Evolutionary conservation across 768 basidiomycete species (phyloP).

Genomic region (Mycena vitilis): DNA sequence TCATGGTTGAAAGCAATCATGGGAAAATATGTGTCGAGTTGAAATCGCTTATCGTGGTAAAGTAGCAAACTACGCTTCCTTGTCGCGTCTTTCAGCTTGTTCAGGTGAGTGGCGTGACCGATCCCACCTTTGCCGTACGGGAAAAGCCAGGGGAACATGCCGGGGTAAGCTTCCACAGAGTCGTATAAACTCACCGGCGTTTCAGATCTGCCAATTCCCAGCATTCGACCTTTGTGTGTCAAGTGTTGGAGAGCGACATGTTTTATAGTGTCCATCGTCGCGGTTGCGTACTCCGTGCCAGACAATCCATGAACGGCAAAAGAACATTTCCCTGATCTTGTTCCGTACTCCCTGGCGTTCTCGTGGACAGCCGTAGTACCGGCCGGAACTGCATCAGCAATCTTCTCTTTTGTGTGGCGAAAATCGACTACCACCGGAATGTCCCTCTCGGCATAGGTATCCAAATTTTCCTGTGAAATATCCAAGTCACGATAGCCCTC

Average conservation of each 20-base stretch:
- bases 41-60: conserved; percentile 48
- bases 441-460: conserved; percentile 25
- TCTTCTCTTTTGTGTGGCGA: conserved; percentile 17
- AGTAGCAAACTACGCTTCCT: conserved; percentile 44
- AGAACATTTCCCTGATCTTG: conserved; percentile 44
- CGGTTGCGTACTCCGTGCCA: conserved; percentile 35
- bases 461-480: conserved; percentile 21
- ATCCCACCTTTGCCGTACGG: conserved; percentile 52
- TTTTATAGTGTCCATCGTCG: conserved; percentile 32
- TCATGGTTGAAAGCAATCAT: conserved; percentile 55
- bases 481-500: conserved; percentile 20
- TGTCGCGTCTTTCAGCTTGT: conserved; percentile 25
- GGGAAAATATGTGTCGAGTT: conserved; percentile 42
- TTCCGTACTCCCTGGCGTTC: conserved; percentile 31
- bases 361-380: conserved; percentile 11
- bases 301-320: conserved; percentile 53
- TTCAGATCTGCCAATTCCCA: conserved; percentile 38
- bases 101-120: conserved; percentile 22
- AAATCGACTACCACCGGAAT: conserved; percentile 27
- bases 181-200: conserved; percentile 39
- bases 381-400: neutral
- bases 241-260: conserved; percentile 41
- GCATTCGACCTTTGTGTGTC: conserved; percentile 27
- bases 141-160: conserved; percentile 54
- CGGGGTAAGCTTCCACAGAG: conserved; percentile 49